Conservation (phyloP, 2,329 filamentous ascomycete genomes). For the Bipolaris zeicola region DNA sequence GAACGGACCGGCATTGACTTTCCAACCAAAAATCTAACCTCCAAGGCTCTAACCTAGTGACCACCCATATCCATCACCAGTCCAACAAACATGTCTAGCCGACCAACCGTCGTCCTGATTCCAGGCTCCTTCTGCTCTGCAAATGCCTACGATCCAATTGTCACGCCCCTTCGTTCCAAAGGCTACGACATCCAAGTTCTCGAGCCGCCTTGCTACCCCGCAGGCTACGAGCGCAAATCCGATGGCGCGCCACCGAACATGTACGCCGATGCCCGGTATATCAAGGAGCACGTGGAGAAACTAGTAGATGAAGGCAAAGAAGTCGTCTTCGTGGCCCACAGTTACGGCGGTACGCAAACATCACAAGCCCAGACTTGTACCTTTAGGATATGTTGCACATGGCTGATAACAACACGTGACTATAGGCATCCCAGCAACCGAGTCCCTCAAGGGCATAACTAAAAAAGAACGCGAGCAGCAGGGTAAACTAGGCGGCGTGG, state of each 20-base stretch:
- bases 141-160: slow-evolving; percentile 23
- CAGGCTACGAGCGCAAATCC: slow-evolving; percentile 8
- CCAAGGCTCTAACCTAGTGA: background rate
- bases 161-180: slow-evolving; percentile 12
- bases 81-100: slow-evolving; percentile 12
- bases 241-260: slow-evolving; percentile 17
- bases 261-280: slow-evolving; percentile 40
- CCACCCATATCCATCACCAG: background rate
- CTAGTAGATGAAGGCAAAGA: slow-evolving; percentile 44
- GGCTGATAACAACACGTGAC: background rate
- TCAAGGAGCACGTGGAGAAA: slow-evolving; percentile 27
- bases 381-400: background rate
- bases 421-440: slow-evolving; percentile 28
- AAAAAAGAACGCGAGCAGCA: slow-evolving; percentile 31
- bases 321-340: slow-evolving; percentile 47
- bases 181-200: slow-evolving; percentile 25
- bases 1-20: background rate
- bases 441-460: slow-evolving; percentile 36
- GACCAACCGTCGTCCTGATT: slow-evolving; percentile 30
- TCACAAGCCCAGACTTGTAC: background rate
- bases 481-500: slow-evolving; percentile 42
- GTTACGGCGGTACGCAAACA: slow-evolving; percentile 40
- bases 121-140: slow-evolving; percentile 32
- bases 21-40: background rate
- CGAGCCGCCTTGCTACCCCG: slow-evolving; percentile 20